Evolutionary conservation across 108 stramenopile genomes (phyloP), one percentile per base, ranked within the genome.

Genomic region (Skeletonema costatum): DNA sequence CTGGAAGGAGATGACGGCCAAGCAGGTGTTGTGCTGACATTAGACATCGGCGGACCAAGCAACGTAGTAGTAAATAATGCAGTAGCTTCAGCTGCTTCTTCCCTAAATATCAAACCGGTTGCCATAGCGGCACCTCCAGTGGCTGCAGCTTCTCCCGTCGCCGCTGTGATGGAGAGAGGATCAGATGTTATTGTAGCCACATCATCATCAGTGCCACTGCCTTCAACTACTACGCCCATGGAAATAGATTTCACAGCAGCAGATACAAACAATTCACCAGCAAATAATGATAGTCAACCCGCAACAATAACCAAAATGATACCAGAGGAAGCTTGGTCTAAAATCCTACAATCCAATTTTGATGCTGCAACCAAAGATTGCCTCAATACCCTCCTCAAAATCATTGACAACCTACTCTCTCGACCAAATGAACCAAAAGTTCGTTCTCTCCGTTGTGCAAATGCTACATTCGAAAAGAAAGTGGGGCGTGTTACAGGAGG

Each of bases 381-480:
- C 74, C 61, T 92, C 6, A 10, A 64, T 12, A 92, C 90, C 2
- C 74, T 92, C 10, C 70, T 95, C 10, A 95, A 91, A 71, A 70
- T 95, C 10, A 60, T 95, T 53, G 89, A 95, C 77, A 93, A 92
- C 56, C 16, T 95, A 16, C 63, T 93, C 17, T 80, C 89, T 13
- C 88, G 88, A 8, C 66, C 67, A 6, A 62, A 72, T 39, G 89
- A 92, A 21, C 69, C 84, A 32, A 95, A 92, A 80, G 89, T 93
- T 7, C 87, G 94, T 30, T 85, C 82, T 38, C 80, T 95, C 42
- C 86, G 88, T 36, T 74, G 87, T 25, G 41, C 70, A 50, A 95
- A 95, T 81, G 46, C 75, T 11, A 58, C 83, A 8, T 85, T 95
- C 61, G 72, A 77, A 1, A 62, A 80, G 21, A 95, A 93, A 75